phyloP scores from a whole-genome alignment of 2,329 filamentous ascomycete species.

The Pseudocercospora cruenta region DNA sequence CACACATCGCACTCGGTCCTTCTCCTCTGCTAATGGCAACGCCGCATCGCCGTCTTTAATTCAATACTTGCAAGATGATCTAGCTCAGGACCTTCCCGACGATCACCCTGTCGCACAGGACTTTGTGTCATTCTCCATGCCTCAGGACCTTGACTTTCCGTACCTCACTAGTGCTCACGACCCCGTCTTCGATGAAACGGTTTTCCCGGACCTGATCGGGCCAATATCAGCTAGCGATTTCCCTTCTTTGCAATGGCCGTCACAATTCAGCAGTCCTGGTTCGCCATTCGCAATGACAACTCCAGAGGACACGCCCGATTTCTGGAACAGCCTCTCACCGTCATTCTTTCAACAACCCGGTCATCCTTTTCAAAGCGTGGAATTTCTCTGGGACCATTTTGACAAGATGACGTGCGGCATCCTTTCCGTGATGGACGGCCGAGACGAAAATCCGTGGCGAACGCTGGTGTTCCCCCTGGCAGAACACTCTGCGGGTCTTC shows the following conservation, averaged over 20 bases:
- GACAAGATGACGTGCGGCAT: slow-evolving; percentile 71
- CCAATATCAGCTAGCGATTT: slow-evolving; percentile 22
- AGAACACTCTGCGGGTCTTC: slow-evolving; percentile 65
- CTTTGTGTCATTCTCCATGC: slow-evolving; percentile 35
- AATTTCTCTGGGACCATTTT: slow-evolving; percentile 66
- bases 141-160: slow-evolving; percentile 33
- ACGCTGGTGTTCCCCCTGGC: slow-evolving; percentile 72
- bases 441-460: slow-evolving; percentile 71
- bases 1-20: slow-evolving; percentile 25
- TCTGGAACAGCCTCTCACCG: slow-evolving; percentile 9
- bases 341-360: slow-evolving; percentile 31
- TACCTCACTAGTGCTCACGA: slow-evolving; percentile 33
- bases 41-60: slow-evolving; percentile 36
- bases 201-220: slow-evolving; percentile 26
- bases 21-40: slow-evolving; percentile 18
- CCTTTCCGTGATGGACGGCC: slow-evolving; percentile 70
- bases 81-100: slow-evolving; percentile 6
- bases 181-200: slow-evolving; percentile 24
- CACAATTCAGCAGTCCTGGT: slow-evolving; percentile 21
- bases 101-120: slow-evolving; percentile 23
- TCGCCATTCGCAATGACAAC: slow-evolving; percentile 12
- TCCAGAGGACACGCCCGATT: background rate
- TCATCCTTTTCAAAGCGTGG: slow-evolving; percentile 49
- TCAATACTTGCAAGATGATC: slow-evolving; percentile 33
- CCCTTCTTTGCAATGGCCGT: slow-evolving; percentile 23